These are phyloP conservation scores for Bryoglossum gracile DNA, from an alignment of 495 filamentous ascomycete species.

Conservation along the genomic window DNA sequence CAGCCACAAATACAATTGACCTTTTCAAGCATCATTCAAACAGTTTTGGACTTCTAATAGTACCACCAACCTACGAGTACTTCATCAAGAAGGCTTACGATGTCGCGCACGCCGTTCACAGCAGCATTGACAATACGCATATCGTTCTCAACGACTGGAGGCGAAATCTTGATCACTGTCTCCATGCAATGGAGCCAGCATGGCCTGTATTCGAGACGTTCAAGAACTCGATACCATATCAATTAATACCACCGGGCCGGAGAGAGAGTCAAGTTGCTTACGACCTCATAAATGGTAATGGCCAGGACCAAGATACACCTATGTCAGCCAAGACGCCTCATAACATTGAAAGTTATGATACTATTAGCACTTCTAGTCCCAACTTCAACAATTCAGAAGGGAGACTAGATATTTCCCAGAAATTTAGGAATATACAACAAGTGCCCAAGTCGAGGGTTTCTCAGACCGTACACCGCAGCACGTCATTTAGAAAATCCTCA, in stretches of 20 bases:
- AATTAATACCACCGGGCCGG: background rate
- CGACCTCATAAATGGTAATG: conserved; percentile 19
- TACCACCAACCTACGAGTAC: conserved; percentile 39
- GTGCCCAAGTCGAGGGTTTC: background rate
- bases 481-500: conserved; percentile 15
- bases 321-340: conserved; percentile 19
- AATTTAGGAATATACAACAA: background rate
- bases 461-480: background rate
- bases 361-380: conserved; percentile 5
- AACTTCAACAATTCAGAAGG: background rate
- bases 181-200: conserved; percentile 20
- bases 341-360: conserved; percentile 12
- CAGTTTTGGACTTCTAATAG: conserved; percentile 39
- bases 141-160: conserved; percentile 22
- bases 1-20: conserved; percentile 36
- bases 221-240: conserved; percentile 14
- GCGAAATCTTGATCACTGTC: conserved; percentile 15
- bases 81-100: conserved; percentile 29
- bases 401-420: background rate
- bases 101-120: conserved; percentile 18
- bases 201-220: conserved; percentile 22
- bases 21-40: conserved; percentile 42
- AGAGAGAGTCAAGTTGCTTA: conserved; percentile 21
- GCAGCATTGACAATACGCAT: conserved; percentile 20
- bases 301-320: conserved; percentile 15